Conservation (phyloP, 1,284 basidiomycete species). For the Ustilago shanxiensis region DNA sequence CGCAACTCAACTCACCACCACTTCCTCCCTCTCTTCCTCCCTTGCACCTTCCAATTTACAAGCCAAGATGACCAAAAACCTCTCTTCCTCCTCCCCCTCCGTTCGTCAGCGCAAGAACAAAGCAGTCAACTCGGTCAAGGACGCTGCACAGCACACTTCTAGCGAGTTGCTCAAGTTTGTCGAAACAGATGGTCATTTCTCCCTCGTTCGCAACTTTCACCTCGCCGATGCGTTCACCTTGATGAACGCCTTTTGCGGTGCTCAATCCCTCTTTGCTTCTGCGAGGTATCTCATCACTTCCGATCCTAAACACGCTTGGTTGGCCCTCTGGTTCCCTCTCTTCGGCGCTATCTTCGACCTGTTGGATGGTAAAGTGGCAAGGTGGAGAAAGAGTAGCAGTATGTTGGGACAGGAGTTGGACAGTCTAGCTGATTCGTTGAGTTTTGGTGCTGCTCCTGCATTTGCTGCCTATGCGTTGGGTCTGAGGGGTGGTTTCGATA, state of each 20-base stretch:
- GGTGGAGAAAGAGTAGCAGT: constrained; percentile 93
- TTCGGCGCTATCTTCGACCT: constrained; percentile 99
- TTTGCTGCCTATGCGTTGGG: constrained; percentile 92
- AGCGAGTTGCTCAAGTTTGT: constrained; percentile 63
- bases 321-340: constrained; percentile 87
- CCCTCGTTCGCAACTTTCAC: constrained; percentile 83
- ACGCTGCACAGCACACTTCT: background rate
- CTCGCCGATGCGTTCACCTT: constrained; percentile 99
- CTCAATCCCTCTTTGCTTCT: constrained; percentile 92
- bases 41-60: constrained; percentile 46
- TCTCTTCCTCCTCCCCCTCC: constrained; percentile 13
- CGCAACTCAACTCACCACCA: constrained; percentile 37
- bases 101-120: constrained; percentile 40
- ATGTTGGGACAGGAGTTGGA: constrained; percentile 99
- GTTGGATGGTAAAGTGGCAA: constrained; percentile 95
- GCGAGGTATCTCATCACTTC: constrained; percentile 86
- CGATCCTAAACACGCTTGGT: constrained; percentile 75
- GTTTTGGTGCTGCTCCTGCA: constrained; percentile 96
- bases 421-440: constrained; percentile 95
- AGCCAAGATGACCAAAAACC: constrained; percentile 52
- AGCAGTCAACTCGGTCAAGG: too few species aligned
- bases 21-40: constrained; percentile 23
- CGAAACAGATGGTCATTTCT: constrained; percentile 69
- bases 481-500: constrained; percentile 88
- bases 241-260: constrained; percentile 99